These are phyloP conservation scores for Chenopodium album DNA, from an alignment of 148 eudicot species.

Conservation along the genomic window DNA sequence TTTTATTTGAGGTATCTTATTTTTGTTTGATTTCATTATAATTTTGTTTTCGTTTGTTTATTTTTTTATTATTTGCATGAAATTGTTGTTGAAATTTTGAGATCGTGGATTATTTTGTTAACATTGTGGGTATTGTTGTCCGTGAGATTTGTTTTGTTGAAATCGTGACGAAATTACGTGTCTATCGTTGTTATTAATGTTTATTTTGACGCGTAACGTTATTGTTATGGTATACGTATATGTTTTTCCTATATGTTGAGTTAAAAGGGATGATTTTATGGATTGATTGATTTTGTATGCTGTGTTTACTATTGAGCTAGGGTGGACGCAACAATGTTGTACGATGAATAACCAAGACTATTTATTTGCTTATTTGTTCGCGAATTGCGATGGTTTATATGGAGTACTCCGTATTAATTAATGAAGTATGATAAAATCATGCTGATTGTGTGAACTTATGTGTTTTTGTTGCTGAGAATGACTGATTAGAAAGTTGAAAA, in stretches of 20 bases:
- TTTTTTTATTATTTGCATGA: not conserved
- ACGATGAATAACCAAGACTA: too few relatives aligned
- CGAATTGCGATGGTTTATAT: not conserved
- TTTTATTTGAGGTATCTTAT: conserved; percentile 51
- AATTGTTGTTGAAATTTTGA: not conserved
- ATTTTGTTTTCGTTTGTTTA: not conserved
- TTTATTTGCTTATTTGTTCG: too few relatives aligned
- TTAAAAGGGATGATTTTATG: too few relatives aligned
- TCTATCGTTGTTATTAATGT: not conserved
- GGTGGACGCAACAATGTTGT: not conserved
- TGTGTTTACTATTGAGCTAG: not conserved
- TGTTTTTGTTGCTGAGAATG: conserved; percentile 1
- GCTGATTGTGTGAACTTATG: conserved; percentile 14
- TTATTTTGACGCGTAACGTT: not conserved
- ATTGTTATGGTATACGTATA: too few relatives aligned
- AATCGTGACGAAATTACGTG: not conserved
- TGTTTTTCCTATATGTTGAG: too few relatives aligned
- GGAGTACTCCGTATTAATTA: not conserved
- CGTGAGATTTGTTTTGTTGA: too few relatives aligned
- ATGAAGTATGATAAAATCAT: conserved; percentile 2
- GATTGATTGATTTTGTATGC: not conserved
- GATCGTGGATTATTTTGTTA: not conserved
- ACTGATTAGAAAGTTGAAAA: not conserved
- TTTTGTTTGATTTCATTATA: not conserved
- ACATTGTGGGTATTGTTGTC: not conserved